Evolutionary conservation across 2,329 filamentous ascomycete genomes (phyloP), one percentile per base, ranked within the genome.

Genomic region (Tolypocladium amazonense): DNA sequence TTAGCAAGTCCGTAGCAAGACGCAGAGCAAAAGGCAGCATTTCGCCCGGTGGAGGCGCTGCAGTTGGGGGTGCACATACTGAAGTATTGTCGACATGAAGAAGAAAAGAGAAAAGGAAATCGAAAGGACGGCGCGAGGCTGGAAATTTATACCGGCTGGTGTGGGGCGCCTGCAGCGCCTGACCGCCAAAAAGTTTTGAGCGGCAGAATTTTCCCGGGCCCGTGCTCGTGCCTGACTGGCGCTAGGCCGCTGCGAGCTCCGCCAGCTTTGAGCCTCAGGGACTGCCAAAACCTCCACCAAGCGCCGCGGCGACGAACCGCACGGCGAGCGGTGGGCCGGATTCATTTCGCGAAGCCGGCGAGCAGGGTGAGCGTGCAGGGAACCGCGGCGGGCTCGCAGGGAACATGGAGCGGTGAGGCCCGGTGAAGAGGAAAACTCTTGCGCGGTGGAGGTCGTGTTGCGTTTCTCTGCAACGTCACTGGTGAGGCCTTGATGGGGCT

Each of bases 41-140:
- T 2, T 25, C 25, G 4, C 14, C 5, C 23, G 12, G 3, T 15
- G 25, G 45, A 18, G 25, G 27, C 45, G 58, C 53, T 61, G 63
- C 59, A 65, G 62, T 69, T 70, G 70, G 71, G 72, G 75, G 73
- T 68, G 62, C 59, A 68, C 73, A 67, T 74, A 79, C 76, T 83
- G 76, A 81, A 81, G 79, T 83, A 83, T 83, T 82, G 80, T 84
- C 81, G 81, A 81, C 80, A 76, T 82, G 73, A 80, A 75, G 75
- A 83, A 79, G 76, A 78, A 79, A 79, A 73, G 69, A 75, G 77
- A 72, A 76, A 76, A 69, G 70, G 68, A 66, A 70, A 63, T 53
- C 27, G 60, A 74, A 77, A 73, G 62, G 54, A 41, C 11, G 64
- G 68, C 65, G 65, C 70, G 64, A 60, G 41, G 65, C 20, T 14